phyloP scores from a whole-genome alignment of 148 eudicot genomes.

The Chenopodium formosanum region DNA sequence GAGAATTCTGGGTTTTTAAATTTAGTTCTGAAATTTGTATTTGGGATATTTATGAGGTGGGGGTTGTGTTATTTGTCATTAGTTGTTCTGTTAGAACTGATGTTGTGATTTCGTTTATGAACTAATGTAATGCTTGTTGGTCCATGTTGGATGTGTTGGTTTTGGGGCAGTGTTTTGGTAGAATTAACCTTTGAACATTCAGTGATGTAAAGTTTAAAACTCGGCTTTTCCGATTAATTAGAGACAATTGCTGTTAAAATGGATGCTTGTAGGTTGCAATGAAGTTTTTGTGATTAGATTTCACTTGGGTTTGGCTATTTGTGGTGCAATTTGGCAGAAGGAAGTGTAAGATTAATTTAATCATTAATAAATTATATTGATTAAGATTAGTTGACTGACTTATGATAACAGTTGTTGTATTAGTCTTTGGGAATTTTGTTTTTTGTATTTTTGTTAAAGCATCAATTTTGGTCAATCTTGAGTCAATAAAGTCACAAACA shows the following conservation, averaged over 20 bases:
- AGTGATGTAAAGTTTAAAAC: no score
- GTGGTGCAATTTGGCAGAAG: not conserved
- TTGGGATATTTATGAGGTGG: not conserved
- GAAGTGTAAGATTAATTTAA: not conserved
- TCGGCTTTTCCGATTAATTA: no score
- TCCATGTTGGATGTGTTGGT: no score
- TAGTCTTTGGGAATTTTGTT: not conserved
- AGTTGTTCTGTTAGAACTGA: not conserved
- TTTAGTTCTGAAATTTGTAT: no score
- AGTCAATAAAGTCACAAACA: not conserved
- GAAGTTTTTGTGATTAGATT: not conserved
- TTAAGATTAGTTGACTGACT: conserved; percentile 3
- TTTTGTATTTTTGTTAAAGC: not conserved
- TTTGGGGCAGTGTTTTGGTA: no score
- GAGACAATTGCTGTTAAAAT: not conserved
- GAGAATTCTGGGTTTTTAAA: no score
- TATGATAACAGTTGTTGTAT: not conserved
- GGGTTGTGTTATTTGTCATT: no score
- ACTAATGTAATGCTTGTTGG: no score
- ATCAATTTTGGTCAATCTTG: not conserved
- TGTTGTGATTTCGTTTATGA: no score
- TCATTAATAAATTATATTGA: not conserved
- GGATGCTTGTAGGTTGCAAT: not conserved
- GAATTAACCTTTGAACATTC: no score
- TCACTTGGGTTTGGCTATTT: not conserved